These are phyloP conservation scores for Buxus sempervirens DNA, from an alignment of 164 flowering plant species.

Conservation along the genomic window DNA sequence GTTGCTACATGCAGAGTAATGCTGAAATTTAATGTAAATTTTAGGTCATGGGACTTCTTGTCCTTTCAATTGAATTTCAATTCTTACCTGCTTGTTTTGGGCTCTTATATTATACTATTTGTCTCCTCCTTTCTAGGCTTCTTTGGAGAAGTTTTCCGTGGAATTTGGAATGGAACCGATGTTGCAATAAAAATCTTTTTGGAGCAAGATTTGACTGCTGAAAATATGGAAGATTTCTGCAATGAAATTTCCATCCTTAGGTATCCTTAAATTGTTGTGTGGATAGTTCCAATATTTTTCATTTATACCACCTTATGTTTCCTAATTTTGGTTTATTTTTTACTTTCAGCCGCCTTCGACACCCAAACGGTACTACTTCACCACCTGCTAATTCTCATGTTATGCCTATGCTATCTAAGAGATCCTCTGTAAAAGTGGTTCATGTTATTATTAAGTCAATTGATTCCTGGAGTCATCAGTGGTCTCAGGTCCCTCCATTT, in stretches of 20 bases:
- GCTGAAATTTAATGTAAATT: neutral
- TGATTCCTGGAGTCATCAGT: neutral
- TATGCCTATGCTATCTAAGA: neutral
- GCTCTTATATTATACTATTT: neutral
- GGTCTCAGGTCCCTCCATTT: neutral
- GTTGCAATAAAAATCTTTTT: constrained; percentile 92
- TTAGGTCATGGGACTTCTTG: neutral
- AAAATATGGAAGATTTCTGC: constrained; percentile 97
- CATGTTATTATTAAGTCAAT: neutral
- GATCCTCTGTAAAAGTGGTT: neutral
- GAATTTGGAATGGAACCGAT: constrained; percentile 97
- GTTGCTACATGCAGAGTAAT: neutral
- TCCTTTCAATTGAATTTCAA: neutral
- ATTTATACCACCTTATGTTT: constrained; percentile 5
- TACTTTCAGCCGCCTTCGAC: constrained; percentile 83
- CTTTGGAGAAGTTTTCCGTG: constrained; percentile 97
- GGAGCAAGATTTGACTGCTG: constrained; percentile 95
- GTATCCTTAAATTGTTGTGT: constrained; percentile 29
- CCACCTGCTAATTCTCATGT: constrained; percentile 1
- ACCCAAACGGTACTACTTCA: constrained; percentile 80
- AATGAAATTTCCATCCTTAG: constrained; percentile 91
- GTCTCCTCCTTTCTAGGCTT: constrained; percentile 53
- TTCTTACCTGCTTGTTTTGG: neutral
- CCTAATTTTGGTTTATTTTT: constrained; percentile 21
- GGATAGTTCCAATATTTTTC: constrained; percentile 3